These are phyloP conservation scores for Cyberlindnera maclurae DNA, from an alignment of 805 yeast genomes.

Conservation along the genomic window DNA sequence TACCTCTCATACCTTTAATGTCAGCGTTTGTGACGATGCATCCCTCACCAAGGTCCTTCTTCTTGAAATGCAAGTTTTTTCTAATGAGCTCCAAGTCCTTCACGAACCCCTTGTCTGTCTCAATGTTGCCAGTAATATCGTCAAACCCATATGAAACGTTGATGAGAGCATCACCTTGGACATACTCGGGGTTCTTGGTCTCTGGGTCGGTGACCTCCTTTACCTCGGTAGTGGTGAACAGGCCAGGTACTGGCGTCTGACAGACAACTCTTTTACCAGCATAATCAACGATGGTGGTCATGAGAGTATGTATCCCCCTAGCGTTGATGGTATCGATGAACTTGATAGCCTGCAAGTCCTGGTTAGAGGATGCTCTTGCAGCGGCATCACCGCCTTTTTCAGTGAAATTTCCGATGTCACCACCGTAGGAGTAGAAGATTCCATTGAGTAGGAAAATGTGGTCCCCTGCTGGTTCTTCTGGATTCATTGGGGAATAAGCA, in stretches of 20 bases:
- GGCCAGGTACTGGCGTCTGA: slow-evolving; percentile 95
- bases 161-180: slow-evolving; percentile 24
- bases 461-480: slow-evolving; percentile 54
- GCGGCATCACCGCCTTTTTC: slow-evolving; percentile 77
- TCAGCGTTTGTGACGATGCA: slow-evolving; percentile 65
- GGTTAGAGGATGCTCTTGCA: slow-evolving; percentile 69
- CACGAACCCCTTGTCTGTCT: slow-evolving; percentile 45
- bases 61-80: slow-evolving; percentile 70
- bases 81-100: slow-evolving; percentile 54
- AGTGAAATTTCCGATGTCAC: slow-evolving; percentile 61
- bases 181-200: slow-evolving; percentile 30
- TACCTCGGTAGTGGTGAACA: slow-evolving; percentile 34
- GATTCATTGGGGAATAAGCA: slow-evolving; percentile 70
- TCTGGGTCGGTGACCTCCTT: slow-evolving; percentile 33
- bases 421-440: slow-evolving; percentile 78
- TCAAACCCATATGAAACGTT: slow-evolving; percentile 58
- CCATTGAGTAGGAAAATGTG: slow-evolving; percentile 75
- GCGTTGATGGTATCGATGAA: slow-evolving; percentile 60
- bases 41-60: slow-evolving; percentile 45
- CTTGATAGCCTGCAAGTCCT: slow-evolving; percentile 70
- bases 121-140: slow-evolving; percentile 47
- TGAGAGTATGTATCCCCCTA: slow-evolving; percentile 57
- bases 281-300: slow-evolving; percentile 84
- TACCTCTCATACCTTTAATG: slow-evolving; percentile 79
- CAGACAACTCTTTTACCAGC: slow-evolving; percentile 84